Percentiles rank a stretch among this genome's conserved stretches.
Conservation (phyloP, 2,329 filamentous ascomycete genomes). For the Trichoderma sp. region DNA sequence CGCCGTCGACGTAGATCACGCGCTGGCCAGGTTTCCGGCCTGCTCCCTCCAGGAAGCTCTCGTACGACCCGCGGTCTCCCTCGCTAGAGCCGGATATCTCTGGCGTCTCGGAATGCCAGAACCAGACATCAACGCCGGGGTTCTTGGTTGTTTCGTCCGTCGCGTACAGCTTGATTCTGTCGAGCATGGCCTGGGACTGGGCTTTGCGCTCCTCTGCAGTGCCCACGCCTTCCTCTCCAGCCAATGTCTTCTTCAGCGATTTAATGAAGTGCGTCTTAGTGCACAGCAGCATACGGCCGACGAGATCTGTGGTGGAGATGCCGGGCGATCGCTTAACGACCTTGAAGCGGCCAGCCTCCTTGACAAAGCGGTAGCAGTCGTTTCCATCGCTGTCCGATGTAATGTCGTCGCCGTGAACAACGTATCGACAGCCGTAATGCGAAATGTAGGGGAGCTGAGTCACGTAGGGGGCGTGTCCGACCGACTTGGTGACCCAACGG, state of each 20-base stretch:
- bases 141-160: conserved; percentile 77
- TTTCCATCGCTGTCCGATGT: conserved; percentile 90
- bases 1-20: conserved; percentile 92
- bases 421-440: conserved; percentile 92
- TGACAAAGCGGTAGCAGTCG: conserved; percentile 97
- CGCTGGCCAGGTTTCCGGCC: conserved; percentile 72
- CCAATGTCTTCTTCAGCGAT: conserved; percentile 66
- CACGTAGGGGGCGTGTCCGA: conserved; percentile 88
- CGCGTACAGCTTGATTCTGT: conserved; percentile 80
- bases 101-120: conserved; percentile 62
- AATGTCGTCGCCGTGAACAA: conserved; percentile 96
- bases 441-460: conserved; percentile 91
- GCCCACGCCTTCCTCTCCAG: conserved; percentile 69
- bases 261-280: conserved; percentile 93
- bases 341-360: conserved; percentile 88
- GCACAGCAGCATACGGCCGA: conserved; percentile 94
- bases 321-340: conserved; percentile 94
- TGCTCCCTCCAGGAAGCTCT: conserved; percentile 66
- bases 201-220: conserved; percentile 62
- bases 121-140: conserved; percentile 81
- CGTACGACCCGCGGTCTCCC: conserved; percentile 63
- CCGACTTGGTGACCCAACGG: conserved; percentile 83
- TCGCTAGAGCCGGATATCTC: conserved; percentile 41
- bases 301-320: conserved; percentile 96
- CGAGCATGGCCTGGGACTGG: conserved; percentile 65